Conservation (phyloP, 2,329 filamentous ascomycete genomes). For the Chaetomiaceae sp. region DNA sequence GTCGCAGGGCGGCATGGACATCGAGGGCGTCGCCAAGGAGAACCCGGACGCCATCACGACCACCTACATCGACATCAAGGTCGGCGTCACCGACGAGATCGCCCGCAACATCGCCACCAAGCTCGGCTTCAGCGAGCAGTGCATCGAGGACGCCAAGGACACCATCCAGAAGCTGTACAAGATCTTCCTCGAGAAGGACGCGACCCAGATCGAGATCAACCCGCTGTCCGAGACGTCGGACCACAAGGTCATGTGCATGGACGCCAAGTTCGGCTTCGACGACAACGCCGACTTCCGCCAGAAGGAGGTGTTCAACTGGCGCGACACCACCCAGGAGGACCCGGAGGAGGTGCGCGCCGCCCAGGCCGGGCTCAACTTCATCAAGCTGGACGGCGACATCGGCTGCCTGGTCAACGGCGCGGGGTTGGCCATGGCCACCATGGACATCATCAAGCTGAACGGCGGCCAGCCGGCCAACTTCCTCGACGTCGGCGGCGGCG, state of each 20-base stretch:
- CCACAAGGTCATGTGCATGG: slow-evolving; percentile 98
- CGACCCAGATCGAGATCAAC: slow-evolving; percentile 99
- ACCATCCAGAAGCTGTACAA: slow-evolving; percentile 99
- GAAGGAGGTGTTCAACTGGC: slow-evolving; percentile 90
- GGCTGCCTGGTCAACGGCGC: slow-evolving; percentile 98
- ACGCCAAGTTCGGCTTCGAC: slow-evolving; percentile 97
- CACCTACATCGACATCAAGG: slow-evolving; percentile 88
- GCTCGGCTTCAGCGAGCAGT: slow-evolving; percentile 96
- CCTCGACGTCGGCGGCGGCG: slow-evolving; percentile 95
- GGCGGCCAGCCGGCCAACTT: slow-evolving; percentile 96
- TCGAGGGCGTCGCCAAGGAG: slow-evolving; percentile 97
- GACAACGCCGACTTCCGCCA: slow-evolving; percentile 99
- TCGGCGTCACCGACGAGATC: slow-evolving; percentile 91
- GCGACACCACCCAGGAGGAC: slow-evolving; percentile 93
- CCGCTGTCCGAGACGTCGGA: slow-evolving; percentile 96
- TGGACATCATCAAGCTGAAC: slow-evolving; percentile 99
- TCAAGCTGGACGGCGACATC: slow-evolving; percentile 99
- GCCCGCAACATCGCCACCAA: slow-evolving; percentile 82
- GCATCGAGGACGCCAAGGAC: slow-evolving; percentile 88
- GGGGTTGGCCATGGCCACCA: slow-evolving; percentile 98
- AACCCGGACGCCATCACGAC: slow-evolving; percentile 92
- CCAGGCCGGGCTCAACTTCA: slow-evolving; percentile 95
- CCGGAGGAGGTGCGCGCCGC: slow-evolving; percentile 95
- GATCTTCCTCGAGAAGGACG: slow-evolving; percentile 97
- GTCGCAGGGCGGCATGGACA: slow-evolving; percentile 98